Base-by-base conservation (phyloP, 768 basidiomycete species). In the Auriscalpium microsporum region DNA sequence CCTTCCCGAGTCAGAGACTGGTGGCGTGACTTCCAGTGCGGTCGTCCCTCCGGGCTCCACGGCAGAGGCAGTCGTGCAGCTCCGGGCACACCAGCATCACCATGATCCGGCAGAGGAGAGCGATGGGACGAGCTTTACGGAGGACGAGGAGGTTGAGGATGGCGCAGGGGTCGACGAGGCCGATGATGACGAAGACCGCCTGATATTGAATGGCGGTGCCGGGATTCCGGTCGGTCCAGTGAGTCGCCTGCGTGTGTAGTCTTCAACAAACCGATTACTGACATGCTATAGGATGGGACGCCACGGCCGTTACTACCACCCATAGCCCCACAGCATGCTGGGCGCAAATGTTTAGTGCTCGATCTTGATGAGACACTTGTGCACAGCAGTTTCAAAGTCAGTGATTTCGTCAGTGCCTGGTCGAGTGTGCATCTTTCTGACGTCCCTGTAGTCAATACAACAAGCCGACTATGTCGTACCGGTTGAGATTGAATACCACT, bases 391-490 rank as follows among this genome's bases (percentile, higher is more conserved):
- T 97, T 99, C 82, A 99, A 97, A 83, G 95, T 95, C 58, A 42
- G 73, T 55, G 11, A 21, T 58, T 16, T 11, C 3, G 28, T 38
- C 40, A 17, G 13, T 5, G 11, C 38, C 7, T 48, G 19, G 40
- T 33, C 52, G 34, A 40, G 44, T 19, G 44, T 19, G 21, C 14
- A 40, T 42, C 36, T 52, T 55, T 52, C 59, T 65, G 23, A 67
- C 34, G 34, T 50, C 17, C 33, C 48, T 36, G 28, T 57, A 98
- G 94, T 90, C 94, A 53, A 91, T 98, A 57, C 79, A 78, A 60
- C 89, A 93, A 65, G 94, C 95, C 34, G 96, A 99, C 74, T 99
- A 93, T 70, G 91, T 98, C 59, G 95, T 99, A 3, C 96, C 96
- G 5, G 96, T 99, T 23, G 96, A 98, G 72, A 99, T 99, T 59